Evolutionary conservation across 305 asterid genomes (phyloP).

Genomic region (Fraxinus greggii): DNA sequence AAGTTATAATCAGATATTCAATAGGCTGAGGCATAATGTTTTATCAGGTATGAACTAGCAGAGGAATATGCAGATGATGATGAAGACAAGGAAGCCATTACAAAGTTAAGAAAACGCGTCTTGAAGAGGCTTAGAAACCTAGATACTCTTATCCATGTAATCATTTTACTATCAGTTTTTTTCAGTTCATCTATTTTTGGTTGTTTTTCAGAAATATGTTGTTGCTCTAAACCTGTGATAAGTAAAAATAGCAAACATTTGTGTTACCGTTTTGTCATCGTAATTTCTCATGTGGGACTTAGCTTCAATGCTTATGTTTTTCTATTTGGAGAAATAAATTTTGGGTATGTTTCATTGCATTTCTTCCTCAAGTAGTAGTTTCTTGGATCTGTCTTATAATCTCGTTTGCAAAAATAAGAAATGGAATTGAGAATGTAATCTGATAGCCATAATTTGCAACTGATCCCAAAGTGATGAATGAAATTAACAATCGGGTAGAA

Average conservation of each 20-base stretch:
- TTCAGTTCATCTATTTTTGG: background rate
- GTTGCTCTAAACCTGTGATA: background rate
- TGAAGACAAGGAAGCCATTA: slow-evolving; percentile 58
- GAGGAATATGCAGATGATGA: slow-evolving; percentile 73
- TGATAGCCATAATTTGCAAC: slow-evolving; percentile 4
- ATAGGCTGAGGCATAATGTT: background rate
- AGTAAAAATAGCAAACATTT: background rate
- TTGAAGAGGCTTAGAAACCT: slow-evolving; percentile 49
- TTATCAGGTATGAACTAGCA: slow-evolving; percentile 52
- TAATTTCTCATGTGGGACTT: background rate
- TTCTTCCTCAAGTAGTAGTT: slow-evolving; percentile 1
- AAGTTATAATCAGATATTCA: background rate
- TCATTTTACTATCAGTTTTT: background rate
- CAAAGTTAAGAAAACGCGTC: slow-evolving; percentile 57
- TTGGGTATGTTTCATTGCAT: background rate
- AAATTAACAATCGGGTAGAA: background rate
- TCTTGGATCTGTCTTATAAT: background rate
- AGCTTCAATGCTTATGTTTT: background rate
- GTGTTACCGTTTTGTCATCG: background rate
- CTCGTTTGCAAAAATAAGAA: background rate
- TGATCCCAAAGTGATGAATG: background rate
- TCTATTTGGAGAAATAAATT: background rate
- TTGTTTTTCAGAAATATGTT: background rate
- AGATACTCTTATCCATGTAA: slow-evolving; percentile 50
- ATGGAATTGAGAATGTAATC: background rate